phyloP scores from a whole-genome alignment of 2,329 filamentous ascomycete species.

The Phyllosticta ampelicida region DNA sequence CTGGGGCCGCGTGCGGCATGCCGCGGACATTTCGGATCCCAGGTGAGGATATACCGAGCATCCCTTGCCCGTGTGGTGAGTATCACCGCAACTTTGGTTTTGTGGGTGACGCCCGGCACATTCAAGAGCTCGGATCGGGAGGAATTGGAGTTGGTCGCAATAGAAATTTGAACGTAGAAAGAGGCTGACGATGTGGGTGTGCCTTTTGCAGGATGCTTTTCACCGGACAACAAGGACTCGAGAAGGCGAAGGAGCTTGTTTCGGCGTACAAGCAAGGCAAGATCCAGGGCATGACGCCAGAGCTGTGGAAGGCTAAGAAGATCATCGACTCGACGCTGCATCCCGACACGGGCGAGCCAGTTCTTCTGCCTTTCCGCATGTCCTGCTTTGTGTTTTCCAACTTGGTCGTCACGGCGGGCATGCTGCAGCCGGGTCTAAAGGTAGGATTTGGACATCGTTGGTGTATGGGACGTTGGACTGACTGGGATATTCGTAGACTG shows the following conservation, averaged over 20 bases:
- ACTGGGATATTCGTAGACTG: slow-evolving; percentile 42
- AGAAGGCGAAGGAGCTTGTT: slow-evolving; percentile 74
- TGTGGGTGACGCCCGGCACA: neutral
- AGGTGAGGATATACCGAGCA: slow-evolving; percentile 56
- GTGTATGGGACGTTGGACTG: neutral
- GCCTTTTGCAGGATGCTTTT: slow-evolving; percentile 61
- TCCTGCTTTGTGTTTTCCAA: slow-evolving; percentile 91
- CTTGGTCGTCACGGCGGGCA: slow-evolving; percentile 86
- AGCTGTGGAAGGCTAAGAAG: slow-evolving; percentile 94
- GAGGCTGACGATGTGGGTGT: neutral
- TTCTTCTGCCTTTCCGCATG: slow-evolving; percentile 95
- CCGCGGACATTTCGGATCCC: slow-evolving; percentile 82
- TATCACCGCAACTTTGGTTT: slow-evolving; percentile 19
- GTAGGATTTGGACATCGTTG: slow-evolving; percentile 35
- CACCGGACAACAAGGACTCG: slow-evolving; percentile 65
- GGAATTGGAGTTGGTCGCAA: neutral
- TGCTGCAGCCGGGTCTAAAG: slow-evolving; percentile 82
- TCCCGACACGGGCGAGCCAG: slow-evolving; percentile 85
- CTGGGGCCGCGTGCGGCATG: slow-evolving; percentile 86
- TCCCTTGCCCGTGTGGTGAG: slow-evolving; percentile 22
- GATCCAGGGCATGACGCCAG: slow-evolving; percentile 69
- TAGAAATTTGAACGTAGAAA: neutral
- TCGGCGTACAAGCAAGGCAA: slow-evolving; percentile 79
- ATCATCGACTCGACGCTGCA: slow-evolving; percentile 93
- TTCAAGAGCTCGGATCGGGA: neutral